Evolutionary conservation across 345 rosid species (phyloP).

Genomic region (Eucalyptus decipiens): DNA sequence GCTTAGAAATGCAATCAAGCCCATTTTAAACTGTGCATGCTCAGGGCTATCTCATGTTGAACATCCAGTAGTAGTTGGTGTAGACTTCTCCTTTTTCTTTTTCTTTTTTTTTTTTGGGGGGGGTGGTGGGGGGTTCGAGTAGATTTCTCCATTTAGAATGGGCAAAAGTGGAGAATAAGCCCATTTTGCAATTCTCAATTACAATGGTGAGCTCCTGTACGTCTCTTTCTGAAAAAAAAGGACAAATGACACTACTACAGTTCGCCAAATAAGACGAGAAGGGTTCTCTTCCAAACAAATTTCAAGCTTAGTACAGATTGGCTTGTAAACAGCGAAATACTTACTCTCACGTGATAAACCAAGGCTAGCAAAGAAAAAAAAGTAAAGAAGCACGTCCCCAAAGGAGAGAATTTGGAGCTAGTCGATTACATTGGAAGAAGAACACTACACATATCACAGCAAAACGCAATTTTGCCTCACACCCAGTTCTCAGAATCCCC

Average conservation of each 20-base stretch:
- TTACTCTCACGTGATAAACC: neutral
- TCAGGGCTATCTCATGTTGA: neutral
- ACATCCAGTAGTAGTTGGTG: neutral
- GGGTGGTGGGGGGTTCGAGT: rapidly evolving
- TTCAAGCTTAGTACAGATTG: neutral
- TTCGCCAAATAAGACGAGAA: neutral
- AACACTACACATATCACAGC: neutral
- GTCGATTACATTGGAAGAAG: neutral
- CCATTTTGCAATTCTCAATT: neutral
- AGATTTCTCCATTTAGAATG: neutral
- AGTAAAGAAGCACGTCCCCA: neutral
- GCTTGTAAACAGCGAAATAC: neutral
- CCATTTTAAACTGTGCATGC: neutral
- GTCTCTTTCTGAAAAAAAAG: neutral
- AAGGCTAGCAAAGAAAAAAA: neutral
- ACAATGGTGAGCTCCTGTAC: neutral
- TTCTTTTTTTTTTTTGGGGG: neutral
- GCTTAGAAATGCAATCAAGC: neutral
- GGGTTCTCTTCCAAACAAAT: neutral
- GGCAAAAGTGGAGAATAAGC: neutral
- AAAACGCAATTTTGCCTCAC: neutral
- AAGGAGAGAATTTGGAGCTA: neutral
- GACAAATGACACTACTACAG: neutral
- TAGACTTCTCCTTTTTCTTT: neutral
- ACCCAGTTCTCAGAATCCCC: neutral